phyloP scores from a whole-genome alignment of 768 basidiomycete genomes.

The Lepiota brunneoincarnata region DNA sequence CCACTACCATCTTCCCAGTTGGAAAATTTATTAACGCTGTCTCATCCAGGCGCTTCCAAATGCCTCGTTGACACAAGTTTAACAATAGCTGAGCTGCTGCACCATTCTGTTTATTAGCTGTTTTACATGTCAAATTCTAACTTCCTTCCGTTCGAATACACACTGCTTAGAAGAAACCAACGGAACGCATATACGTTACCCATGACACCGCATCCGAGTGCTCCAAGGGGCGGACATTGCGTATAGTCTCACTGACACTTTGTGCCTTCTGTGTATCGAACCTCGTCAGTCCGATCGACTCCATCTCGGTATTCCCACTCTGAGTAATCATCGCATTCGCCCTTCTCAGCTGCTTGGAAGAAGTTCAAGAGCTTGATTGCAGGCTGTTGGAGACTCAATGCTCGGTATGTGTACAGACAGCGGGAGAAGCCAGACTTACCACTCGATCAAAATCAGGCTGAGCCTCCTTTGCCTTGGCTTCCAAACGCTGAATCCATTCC shows the following conservation, averaged over 20 bases:
- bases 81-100: too few relatives aligned
- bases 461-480: not conserved
- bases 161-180: too few relatives aligned
- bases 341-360: slow-evolving; percentile 20
- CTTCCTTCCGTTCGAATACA: too few relatives aligned
- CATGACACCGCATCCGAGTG: too few relatives aligned
- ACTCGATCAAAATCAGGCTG: not conserved
- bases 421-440: not conserved
- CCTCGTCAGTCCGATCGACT: slow-evolving; percentile 21
- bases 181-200: too few relatives aligned
- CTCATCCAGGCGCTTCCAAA: too few relatives aligned
- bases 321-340: slow-evolving; percentile 12
- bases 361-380: slow-evolving; percentile 34
- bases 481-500: not conserved
- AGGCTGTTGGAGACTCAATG: slow-evolving; percentile 20
- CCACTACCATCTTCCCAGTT: too few relatives aligned
- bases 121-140: too few relatives aligned
- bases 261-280: slow-evolving; percentile 20
- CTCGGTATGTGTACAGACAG: not conserved
- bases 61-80: too few relatives aligned
- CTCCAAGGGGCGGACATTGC: too few relatives aligned
- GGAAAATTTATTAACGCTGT: too few relatives aligned
- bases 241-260: slow-evolving; percentile 14
- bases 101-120: too few relatives aligned
- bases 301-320: slow-evolving; percentile 9